Evolutionary conservation across 495 filamentous ascomycete genomes (phyloP).

Genomic region (Staphylotrichum longicolle): DNA sequence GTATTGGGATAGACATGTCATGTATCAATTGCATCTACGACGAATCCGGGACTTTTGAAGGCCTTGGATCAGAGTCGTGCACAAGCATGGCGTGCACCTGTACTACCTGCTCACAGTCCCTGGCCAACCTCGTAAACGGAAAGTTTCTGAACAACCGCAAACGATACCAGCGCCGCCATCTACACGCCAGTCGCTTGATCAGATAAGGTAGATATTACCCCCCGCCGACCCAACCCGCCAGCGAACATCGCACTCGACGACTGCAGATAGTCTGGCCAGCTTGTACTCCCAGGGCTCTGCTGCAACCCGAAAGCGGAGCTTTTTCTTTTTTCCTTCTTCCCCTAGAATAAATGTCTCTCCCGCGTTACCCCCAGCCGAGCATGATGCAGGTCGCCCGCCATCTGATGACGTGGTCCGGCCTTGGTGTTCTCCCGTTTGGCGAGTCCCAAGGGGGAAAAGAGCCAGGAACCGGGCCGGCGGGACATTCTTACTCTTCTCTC

Average conservation of each 20-base stretch:
- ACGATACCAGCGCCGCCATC: no score
- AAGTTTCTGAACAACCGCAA: no score
- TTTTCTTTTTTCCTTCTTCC: no score
- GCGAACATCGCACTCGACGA: no score
- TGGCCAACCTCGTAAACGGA: background rate
- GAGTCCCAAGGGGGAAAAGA: background rate
- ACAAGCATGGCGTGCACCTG: background rate
- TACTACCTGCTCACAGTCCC: background rate
- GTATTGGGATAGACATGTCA: background rate
- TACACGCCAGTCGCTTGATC: no score
- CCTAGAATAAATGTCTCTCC: no score
- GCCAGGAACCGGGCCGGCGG: conserved; percentile 3
- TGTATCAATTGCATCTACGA: conserved; percentile 9
- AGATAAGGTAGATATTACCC: no score
- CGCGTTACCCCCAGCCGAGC: no score
- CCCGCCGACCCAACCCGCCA: no score
- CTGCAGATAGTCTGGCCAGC: no score
- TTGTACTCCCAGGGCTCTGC: no score
- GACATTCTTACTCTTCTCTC: background rate
- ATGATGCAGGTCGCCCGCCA: background rate
- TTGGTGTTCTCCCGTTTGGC: background rate
- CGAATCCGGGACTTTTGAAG: background rate
- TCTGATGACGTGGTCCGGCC: conserved; percentile 7
- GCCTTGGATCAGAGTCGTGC: background rate
- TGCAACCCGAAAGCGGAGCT: no score